These are phyloP conservation scores for Saccharomyces kudriavzevii DNA, from an alignment of 805 yeast species.

Conservation along the genomic window DNA sequence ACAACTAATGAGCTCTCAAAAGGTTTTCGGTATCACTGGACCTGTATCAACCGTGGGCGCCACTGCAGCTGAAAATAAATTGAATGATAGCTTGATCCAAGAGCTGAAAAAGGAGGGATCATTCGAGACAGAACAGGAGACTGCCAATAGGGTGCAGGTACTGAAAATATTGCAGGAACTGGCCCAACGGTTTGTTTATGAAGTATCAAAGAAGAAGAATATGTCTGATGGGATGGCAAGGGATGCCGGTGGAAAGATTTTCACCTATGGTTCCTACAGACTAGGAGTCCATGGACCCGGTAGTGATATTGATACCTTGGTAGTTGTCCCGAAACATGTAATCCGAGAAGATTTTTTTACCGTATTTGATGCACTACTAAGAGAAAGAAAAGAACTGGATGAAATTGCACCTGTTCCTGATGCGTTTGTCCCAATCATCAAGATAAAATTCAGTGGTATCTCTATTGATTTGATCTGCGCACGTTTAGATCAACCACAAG, in stretches of 20 bases:
- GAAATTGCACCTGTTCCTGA: constrained; percentile 93
- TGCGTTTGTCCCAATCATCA: constrained; percentile 95
- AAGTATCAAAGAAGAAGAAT: constrained; percentile 70
- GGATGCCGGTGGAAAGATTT: constrained; percentile 97
- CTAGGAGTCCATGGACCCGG: constrained; percentile 98
- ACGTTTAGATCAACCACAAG: constrained; percentile 70
- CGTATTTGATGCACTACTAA: constrained; percentile 63
- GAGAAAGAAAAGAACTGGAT: constrained; percentile 72
- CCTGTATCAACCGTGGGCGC: constrained; percentile 87
- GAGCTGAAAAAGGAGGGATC: constrained; percentile 80
- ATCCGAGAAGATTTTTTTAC: constrained; percentile 81
- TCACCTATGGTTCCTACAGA: constrained; percentile 89
- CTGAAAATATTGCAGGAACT: constrained; percentile 62
- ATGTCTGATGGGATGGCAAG: constrained; percentile 97
- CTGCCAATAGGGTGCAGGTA: constrained; percentile 71
- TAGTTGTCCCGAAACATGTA: constrained; percentile 96
- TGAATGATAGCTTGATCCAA: constrained; percentile 68
- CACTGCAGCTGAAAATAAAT: constrained; percentile 63
- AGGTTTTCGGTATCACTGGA: constrained; percentile 30
- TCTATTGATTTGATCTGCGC: constrained; percentile 89
- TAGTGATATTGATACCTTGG: constrained; percentile 90
- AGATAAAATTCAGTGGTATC: constrained; percentile 81
- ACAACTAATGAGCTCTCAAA: constrained; percentile 26
- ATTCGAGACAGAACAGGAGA: constrained; percentile 80
- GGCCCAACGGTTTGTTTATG: constrained; percentile 73